Conservation (phyloP, 305 asterid species). For the Coffea humblotiana region DNA sequence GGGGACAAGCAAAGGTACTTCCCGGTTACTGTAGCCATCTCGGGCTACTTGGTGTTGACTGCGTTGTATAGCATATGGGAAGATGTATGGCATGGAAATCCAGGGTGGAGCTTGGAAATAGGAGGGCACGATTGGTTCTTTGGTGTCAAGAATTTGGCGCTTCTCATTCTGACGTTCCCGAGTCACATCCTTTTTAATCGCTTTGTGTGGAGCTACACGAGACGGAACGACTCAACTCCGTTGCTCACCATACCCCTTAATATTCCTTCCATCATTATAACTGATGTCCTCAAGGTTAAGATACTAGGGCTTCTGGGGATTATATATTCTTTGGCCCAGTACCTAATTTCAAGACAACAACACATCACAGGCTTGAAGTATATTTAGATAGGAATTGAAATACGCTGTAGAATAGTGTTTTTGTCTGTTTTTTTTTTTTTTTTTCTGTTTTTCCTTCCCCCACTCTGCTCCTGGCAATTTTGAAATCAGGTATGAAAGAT, state of each 20-base stretch:
- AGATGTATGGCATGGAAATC: constrained; percentile 76
- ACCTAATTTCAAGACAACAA: constrained; percentile 86
- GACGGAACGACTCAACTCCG: constrained; percentile 59
- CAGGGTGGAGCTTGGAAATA: constrained; percentile 85
- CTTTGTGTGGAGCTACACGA: constrained; percentile 91
- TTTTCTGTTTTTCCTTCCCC: neutral
- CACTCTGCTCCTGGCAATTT: constrained; percentile 30
- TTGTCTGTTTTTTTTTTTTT: too few species aligned
- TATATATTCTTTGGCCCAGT: constrained; percentile 86
- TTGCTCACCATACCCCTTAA: constrained; percentile 83
- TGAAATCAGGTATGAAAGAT: constrained; percentile 34
- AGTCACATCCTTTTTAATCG: constrained; percentile 88
- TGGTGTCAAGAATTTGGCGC: constrained; percentile 87
- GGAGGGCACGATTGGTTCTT: constrained; percentile 94
- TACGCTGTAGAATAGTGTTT: constrained; percentile 36
- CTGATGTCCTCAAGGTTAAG: constrained; percentile 78
- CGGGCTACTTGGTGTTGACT: constrained; percentile 64
- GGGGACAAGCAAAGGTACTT: constrained; percentile 98
- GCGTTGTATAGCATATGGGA: constrained; percentile 85
- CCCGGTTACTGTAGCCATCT: constrained; percentile 81
- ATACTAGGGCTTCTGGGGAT: constrained; percentile 92
- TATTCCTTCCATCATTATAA: constrained; percentile 63
- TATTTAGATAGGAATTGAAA: constrained; percentile 52
- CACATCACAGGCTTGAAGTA: constrained; percentile 87
- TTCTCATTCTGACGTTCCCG: constrained; percentile 80